Evolutionary conservation across 768 basidiomycete species (phyloP).

Genomic region (Pholiota conissans): DNA sequence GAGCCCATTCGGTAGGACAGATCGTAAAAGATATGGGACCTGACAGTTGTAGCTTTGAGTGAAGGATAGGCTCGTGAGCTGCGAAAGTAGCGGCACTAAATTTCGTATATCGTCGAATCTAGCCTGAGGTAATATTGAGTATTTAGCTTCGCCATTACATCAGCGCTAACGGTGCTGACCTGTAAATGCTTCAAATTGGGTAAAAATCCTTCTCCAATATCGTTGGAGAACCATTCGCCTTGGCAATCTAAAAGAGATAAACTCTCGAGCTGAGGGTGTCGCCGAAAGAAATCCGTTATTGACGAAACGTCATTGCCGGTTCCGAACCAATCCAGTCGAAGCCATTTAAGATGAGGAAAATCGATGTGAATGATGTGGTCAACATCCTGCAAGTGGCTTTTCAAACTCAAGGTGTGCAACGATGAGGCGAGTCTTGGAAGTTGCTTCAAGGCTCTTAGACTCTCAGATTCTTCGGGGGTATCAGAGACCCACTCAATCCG

Average conservation of each 20-base stretch:
- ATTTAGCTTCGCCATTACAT: background rate
- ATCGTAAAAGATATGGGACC: background rate
- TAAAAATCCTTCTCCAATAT: background rate
- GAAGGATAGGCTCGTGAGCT: background rate
- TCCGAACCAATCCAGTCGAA: background rate
- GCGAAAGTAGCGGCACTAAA: background rate
- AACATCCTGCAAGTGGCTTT: background rate
- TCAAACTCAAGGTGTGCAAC: background rate
- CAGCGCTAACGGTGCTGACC: background rate
- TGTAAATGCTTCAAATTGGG: background rate
- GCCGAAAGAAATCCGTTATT: background rate
- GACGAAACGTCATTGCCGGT: background rate
- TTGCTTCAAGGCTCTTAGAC: background rate
- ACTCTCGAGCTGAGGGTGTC: background rate
- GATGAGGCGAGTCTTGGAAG: background rate
- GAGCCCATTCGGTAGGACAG: background rate
- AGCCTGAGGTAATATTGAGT: background rate
- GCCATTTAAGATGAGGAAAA: background rate
- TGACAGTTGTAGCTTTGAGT: background rate
- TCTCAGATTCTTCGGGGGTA: too few relatives aligned
- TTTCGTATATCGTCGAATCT: slow-evolving; percentile 5
- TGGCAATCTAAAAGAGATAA: background rate
- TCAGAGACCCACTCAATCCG: background rate
- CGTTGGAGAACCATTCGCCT: background rate
- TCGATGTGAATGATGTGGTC: background rate